A percentile compares a stretch with the other conserved stretches of the same genome.
These are phyloP conservation scores for Pseudognaphalium luteoalbum DNA, from an alignment of 129 eudicot species.

Conservation along the genomic window DNA sequence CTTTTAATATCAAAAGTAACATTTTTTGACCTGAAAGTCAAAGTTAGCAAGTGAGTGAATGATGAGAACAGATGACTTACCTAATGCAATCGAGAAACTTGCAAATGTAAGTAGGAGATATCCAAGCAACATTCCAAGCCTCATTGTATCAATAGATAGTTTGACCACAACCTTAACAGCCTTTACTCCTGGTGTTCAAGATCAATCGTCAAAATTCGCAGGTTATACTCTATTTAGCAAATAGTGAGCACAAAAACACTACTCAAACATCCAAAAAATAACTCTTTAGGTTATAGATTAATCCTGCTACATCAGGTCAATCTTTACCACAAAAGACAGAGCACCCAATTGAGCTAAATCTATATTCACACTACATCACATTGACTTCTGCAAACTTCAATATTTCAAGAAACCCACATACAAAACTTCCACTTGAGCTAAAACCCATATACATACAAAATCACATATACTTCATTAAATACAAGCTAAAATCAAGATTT, in stretches of 20 bases:
- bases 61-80: conserved; percentile 33
- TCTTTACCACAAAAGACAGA: conserved; percentile 15
- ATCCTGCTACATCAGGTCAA: conserved; percentile 3
- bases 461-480: neutral
- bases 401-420: conserved; percentile 13
- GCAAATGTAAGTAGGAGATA: conserved; percentile 43
- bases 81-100: conserved; percentile 40
- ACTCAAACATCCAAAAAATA: conserved; percentile 11
- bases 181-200: conserved; percentile 16
- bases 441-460: neutral
- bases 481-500: neutral
- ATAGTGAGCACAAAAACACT: neutral
- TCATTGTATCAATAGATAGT: conserved; percentile 43
- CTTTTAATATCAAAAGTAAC: neutral
- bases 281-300: neutral
- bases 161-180: conserved; percentile 4
- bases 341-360: conserved; percentile 9
- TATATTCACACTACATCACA: conserved; percentile 1
- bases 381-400: conserved; percentile 10
- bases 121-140: conserved; percentile 50
- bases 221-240: conserved; percentile 11
- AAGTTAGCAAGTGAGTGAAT: conserved; percentile 10
- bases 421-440: neutral
- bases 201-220: conserved; percentile 21
- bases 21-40: conserved; percentile 21